Conservation (phyloP, 2,329 filamentous ascomycete genomes). For the Rhinocladiella similis region DNA sequence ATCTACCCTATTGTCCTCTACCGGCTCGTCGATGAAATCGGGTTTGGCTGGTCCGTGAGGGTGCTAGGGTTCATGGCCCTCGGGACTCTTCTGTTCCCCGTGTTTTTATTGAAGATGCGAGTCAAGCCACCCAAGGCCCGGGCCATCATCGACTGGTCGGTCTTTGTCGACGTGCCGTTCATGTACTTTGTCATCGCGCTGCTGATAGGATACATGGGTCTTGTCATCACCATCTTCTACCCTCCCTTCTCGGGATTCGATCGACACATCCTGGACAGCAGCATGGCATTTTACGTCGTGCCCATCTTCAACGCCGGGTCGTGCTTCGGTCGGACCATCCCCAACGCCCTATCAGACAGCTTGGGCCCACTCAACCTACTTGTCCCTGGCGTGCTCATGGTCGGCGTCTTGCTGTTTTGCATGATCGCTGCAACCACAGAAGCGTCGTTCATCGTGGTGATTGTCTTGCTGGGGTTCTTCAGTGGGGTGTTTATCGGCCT, state of each 20-base stretch:
- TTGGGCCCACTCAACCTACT: slow-evolving; percentile 58
- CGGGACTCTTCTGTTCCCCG: slow-evolving; percentile 40
- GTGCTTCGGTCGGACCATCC: slow-evolving; percentile 56
- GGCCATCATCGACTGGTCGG: slow-evolving; percentile 46
- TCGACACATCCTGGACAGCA: slow-evolving; percentile 50
- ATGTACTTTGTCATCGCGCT: slow-evolving; percentile 49
- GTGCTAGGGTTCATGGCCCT: slow-evolving; percentile 64
- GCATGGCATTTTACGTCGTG: slow-evolving; percentile 65
- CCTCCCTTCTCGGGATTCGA: slow-evolving; percentile 60
- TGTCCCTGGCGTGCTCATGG: slow-evolving; percentile 43
- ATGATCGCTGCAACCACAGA: slow-evolving; percentile 43
- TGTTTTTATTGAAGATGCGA: slow-evolving; percentile 43
- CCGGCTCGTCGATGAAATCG: slow-evolving; percentile 56
- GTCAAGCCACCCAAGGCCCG: slow-evolving; percentile 43
- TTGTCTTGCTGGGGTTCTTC: slow-evolving; percentile 51
- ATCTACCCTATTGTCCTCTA: slow-evolving; percentile 58
- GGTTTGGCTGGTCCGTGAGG: slow-evolving; percentile 64
- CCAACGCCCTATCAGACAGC: slow-evolving; percentile 60
- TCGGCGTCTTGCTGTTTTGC: slow-evolving; percentile 43
- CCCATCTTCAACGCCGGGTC: slow-evolving; percentile 64
- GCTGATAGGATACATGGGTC: slow-evolving; percentile 54
- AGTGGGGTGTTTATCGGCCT: slow-evolving; percentile 54
- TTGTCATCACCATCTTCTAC: slow-evolving; percentile 61
- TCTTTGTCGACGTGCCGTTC: slow-evolving; percentile 48
- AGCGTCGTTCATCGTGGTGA: slow-evolving; percentile 41